phyloP scores from a whole-genome alignment of 441 rosid genomes.

The Gossypium gossypioides region DNA sequence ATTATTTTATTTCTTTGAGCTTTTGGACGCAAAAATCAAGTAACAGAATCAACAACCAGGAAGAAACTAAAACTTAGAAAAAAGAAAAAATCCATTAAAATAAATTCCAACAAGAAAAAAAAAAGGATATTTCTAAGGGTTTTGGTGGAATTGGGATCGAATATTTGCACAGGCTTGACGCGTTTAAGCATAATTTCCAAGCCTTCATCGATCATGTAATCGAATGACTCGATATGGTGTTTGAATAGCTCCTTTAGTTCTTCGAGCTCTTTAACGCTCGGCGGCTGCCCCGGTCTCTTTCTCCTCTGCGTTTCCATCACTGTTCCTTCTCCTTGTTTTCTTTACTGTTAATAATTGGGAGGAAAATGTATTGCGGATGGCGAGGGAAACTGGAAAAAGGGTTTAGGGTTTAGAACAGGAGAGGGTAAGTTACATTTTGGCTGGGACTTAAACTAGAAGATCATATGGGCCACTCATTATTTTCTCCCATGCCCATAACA shows the following conservation, averaged over 20 bases:
- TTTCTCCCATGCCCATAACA: too few species aligned
- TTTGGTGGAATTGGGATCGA: slow-evolving; percentile 35
- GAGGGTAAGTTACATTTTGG: background rate
- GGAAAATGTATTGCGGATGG: background rate
- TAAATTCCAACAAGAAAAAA: background rate
- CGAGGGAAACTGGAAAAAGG: background rate
- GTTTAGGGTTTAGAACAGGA: background rate
- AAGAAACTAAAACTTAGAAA: background rate
- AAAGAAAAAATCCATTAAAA: background rate
- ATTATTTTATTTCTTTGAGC: background rate
- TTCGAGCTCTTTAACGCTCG: slow-evolving; percentile 30
- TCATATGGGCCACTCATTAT: too few species aligned
- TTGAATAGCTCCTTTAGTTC: slow-evolving; percentile 57
- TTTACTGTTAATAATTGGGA: background rate
- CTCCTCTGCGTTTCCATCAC: slow-evolving; percentile 11
- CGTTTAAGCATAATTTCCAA: slow-evolving; percentile 56
- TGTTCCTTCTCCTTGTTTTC: background rate
- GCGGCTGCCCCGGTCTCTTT: background rate
- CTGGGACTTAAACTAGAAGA: too few species aligned
- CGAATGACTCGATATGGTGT: slow-evolving; percentile 77
- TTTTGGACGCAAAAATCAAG: background rate
- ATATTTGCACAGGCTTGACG: slow-evolving; percentile 47
- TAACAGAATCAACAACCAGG: background rate
- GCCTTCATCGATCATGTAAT: slow-evolving; percentile 69
- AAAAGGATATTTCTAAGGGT: slow-evolving; percentile 64